Conservation (phyloP, 129 eudicot species). For the Sambucus nigra region DNA sequence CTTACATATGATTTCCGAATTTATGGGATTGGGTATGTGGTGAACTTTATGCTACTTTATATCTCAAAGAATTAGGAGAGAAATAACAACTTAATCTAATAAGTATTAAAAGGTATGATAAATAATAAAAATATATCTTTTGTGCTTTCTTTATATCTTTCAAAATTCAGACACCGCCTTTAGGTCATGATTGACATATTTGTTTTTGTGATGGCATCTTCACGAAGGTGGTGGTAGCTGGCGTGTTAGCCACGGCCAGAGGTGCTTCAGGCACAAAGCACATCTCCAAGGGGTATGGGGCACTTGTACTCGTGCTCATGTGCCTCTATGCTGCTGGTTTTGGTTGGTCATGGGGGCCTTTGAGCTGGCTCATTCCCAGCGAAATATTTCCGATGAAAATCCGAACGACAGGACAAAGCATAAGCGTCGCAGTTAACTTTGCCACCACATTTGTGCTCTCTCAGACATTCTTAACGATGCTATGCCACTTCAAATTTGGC, state of each 20-base stretch:
- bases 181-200: not conserved
- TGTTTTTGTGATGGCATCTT: not conserved
- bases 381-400: slow-evolving; percentile 30
- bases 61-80: too few relatives aligned
- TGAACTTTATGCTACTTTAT: too few relatives aligned
- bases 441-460: slow-evolving; percentile 20
- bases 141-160: too few relatives aligned
- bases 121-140: too few relatives aligned
- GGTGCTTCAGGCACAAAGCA: slow-evolving; percentile 17
- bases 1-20: too few relatives aligned
- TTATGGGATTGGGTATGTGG: too few relatives aligned
- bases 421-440: slow-evolving; percentile 27
- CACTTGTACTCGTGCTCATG: slow-evolving; percentile 17
- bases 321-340: slow-evolving; percentile 29
- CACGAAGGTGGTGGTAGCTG: slow-evolving; percentile 21
- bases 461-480: slow-evolving; percentile 30
- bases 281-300: slow-evolving; percentile 9
- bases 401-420: slow-evolving; percentile 27
- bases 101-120: too few relatives aligned
- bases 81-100: too few relatives aligned
- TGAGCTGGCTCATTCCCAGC: slow-evolving; percentile 32
- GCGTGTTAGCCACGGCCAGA: slow-evolving; percentile 3
- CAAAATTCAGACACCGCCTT: too few relatives aligned
- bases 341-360: slow-evolving; percentile 41
- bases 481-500: slow-evolving; percentile 33